Evolutionary conservation across 495 filamentous ascomycete genomes (phyloP), one percentile per base, ranked within the genome.

Genomic region (Platismatia glauca): DNA sequence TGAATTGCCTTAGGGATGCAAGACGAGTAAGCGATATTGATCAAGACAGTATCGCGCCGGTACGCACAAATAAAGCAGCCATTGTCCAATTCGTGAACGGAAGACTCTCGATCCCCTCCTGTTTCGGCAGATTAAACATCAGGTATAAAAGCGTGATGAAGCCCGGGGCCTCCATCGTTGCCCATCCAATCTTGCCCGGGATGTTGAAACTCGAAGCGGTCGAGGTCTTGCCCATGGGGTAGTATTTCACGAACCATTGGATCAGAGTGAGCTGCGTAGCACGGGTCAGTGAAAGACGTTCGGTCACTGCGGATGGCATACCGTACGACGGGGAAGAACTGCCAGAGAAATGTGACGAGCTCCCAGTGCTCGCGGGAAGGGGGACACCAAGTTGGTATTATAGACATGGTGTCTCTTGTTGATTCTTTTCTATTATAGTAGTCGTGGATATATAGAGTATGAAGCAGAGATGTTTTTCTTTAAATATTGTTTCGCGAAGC

Each of bases 171-270:
- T 98, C 94, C 91, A 97, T 96, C 7, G 82, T 78, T 9, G 84
- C 81, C 94, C 94, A 98, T 59, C 81, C 90, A 35, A 89, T 76
- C 65, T 88, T 88, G 65, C 94, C 94, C n/a, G 91, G 90, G 34
- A 97, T 71, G 73, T 98, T 97, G 74, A 95, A 77, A 20, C 75
- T 76, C 46, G 84, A 90, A 7, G 73, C 64, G 13, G 79, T 75
- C 13, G 90, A 95, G n/a, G 90, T 94, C 74, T 97, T 97, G 66
- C 94, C 94, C 75, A 84, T 82, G 37, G 79, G 80, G 72, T 91
- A 87, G 76, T 79, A 89, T 37, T 81, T 74, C 12, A 76, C 64
- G 27, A 83, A 20, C 86, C 85, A 89, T 83, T 87, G 84, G 41
- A 80, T 44, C n/a, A 80, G 73, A 7, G 79, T 81, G 64, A 80